Base-by-base conservation (phyloP, 2,329 filamentous ascomycete genomes). In the Bipolaris zeicola region DNA sequence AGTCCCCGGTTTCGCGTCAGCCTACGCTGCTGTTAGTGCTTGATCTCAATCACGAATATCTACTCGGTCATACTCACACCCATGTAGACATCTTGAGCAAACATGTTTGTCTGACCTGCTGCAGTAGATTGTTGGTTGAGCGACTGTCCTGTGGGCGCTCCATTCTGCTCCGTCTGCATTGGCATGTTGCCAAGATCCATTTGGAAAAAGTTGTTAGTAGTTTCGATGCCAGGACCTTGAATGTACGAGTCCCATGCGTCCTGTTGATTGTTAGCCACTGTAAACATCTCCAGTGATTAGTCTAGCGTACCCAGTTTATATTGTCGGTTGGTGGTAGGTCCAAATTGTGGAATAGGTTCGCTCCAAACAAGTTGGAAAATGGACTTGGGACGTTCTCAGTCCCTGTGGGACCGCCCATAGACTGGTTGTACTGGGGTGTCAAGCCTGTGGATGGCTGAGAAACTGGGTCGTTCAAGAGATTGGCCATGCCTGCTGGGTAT, bases 231-330 rank as follows among this genome's bases (percentile, higher is more conserved):
- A 5, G 84, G 80, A 50, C 84, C 85, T 70, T 89, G 87, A 45
- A 89, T 85, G 64, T 89, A 89, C 6, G 82, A 85, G 68, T 90
- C 87, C 87, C 87, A 89, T 26, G 86, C 85, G 60, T 88, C 84
- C 70, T 72, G 28, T 3, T 2, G 3, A 5, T 11, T 22, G 50
- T 66, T 50, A 68, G 60, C 59, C 18, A 58, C 22, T 5, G 31
- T 13, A n/a, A 20, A 22, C 8, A 41, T 8, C 33, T 6, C 5
- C 13, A 18, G 10, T 10, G 11, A n/a, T 31, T 11, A 31, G 5
- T 22, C 10, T 26, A 42, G 76, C 83, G 73, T 80, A 89, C 87
- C 85, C 85, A 88, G 59, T 87, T 85, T 58, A 88, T 74, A 66
- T 85, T 86, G 63, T 70, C 68, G 0, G 67, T 69, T 16, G 66